A percentile compares a stretch with the other conserved stretches of the same genome.
These are phyloP conservation scores for Agastache rugosa DNA, from an alignment of 257 asterid species.

Conservation along the genomic window DNA sequence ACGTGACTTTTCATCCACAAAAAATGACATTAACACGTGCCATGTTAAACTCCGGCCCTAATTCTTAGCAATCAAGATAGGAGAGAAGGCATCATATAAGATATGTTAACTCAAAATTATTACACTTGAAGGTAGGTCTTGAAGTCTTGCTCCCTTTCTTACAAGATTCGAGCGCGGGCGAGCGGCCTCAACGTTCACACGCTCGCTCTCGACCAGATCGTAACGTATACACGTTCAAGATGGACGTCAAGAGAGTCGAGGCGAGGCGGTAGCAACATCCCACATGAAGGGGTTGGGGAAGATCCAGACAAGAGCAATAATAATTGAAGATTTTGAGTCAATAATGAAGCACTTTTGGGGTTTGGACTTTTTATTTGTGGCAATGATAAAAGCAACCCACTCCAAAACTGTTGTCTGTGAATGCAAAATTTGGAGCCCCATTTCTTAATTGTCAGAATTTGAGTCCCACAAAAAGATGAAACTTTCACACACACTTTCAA, in stretches of 20 bases:
- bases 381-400: slow-evolving; percentile 45
- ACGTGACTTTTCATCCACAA: too few relatives aligned
- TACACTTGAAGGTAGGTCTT: neutral
- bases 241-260: neutral
- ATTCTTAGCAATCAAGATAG: too few relatives aligned
- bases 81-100: too few relatives aligned
- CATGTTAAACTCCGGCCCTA: too few relatives aligned
- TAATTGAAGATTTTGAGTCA: slow-evolving; percentile 40
- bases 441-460: slow-evolving; percentile 50
- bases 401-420: slow-evolving; percentile 37
- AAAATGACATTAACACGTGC: too few relatives aligned
- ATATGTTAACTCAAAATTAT: neutral
- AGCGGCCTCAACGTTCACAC: neutral
- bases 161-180: neutral
- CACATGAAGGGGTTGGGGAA: slow-evolving; percentile 14
- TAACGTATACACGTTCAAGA: neutral
- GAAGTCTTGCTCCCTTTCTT: neutral
- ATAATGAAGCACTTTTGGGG: slow-evolving; percentile 43
- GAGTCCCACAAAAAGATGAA: slow-evolving; percentile 57
- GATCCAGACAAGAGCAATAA: slow-evolving; percentile 16
- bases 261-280: slow-evolving; percentile 7
- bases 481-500: slow-evolving; percentile 42
- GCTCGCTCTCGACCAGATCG: neutral
- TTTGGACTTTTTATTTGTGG: slow-evolving; percentile 36
- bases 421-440: slow-evolving; percentile 24